Evolutionary conservation across 192 early-diverging fungal genomes (phyloP).

Genomic region (Gamsiella multidivaricata): DNA sequence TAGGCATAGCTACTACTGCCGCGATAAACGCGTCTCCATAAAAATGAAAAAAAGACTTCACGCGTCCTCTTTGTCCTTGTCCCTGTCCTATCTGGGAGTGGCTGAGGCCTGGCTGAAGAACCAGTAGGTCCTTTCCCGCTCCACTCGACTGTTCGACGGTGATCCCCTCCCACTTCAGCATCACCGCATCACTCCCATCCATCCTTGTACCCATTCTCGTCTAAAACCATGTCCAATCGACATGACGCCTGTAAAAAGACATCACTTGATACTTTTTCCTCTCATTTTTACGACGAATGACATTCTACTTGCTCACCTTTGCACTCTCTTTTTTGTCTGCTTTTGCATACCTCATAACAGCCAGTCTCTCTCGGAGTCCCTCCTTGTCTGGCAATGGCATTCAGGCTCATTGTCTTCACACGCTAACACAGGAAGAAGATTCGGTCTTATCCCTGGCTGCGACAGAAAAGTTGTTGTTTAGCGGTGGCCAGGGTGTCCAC

Average conservation of each 20-base stretch:
- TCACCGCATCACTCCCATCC: no score
- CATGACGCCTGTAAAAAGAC: neutral
- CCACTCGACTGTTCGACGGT: no score
- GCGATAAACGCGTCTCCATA: no score
- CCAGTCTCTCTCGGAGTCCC: constrained; percentile 46
- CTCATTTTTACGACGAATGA: neutral
- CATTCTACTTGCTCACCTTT: neutral
- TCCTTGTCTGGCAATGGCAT: constrained; percentile 8
- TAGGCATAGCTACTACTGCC: neutral
- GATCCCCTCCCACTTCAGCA: no score
- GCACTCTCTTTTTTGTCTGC: neutral
- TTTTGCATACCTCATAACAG: constrained; percentile 15
- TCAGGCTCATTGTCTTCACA: constrained; percentile 57
- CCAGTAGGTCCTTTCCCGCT: no score
- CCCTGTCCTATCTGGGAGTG: no score
- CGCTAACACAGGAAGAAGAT: constrained; percentile 63
- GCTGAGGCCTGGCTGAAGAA: no score
- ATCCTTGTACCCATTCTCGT: no score
- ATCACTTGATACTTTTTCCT: neutral
- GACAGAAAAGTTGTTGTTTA: constrained; percentile 67
- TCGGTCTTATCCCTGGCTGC: constrained; percentile 74
- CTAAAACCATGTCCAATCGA: no score
- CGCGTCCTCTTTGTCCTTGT: no score
- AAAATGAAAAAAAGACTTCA: no score
- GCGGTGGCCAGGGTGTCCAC: constrained; percentile 72